Percentiles rank a stretch among this genome's conserved stretches.
phyloP scores from a whole-genome alignment of 768 basidiomycete species.

The Hygrocybe punicea region DNA sequence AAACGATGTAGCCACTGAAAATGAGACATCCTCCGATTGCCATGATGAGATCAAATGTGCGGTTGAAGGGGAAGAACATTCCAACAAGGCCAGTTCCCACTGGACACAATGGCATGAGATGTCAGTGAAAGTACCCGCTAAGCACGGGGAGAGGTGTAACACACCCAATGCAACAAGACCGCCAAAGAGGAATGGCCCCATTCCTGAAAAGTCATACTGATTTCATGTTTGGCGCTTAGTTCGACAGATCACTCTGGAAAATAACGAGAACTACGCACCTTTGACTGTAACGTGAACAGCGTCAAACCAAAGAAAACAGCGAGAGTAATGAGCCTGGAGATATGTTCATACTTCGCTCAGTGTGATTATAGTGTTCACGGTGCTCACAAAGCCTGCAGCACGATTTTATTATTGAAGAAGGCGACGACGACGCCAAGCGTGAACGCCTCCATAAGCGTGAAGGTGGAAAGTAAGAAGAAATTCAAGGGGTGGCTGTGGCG shows the following conservation, averaged over 20 bases:
- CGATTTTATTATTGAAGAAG: constrained; percentile 66
- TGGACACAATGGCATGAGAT: too few relatives aligned
- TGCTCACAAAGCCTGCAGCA: constrained; percentile 82
- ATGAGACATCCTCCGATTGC: constrained; percentile 75
- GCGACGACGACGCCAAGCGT: too few relatives aligned
- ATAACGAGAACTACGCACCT: constrained; percentile 44
- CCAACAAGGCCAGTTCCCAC: constrained; percentile 81
- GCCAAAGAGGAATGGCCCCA: constrained; percentile 88
- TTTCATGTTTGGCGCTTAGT: constrained; percentile 34
- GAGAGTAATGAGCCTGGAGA: constrained; percentile 68
- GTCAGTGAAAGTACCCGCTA: too few relatives aligned
- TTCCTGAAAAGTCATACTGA: constrained; percentile 94
- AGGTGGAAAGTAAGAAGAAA: constrained; percentile 75
- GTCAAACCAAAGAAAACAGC: constrained; percentile 94
- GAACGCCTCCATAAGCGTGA: constrained; percentile 92
- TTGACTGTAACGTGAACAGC: constrained; percentile 91
- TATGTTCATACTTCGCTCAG: constrained; percentile 5
- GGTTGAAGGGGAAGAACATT: constrained; percentile 81
- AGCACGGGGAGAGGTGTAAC: constrained; percentile 22
- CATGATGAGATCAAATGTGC: constrained; percentile 76
- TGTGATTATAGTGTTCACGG: neutral
- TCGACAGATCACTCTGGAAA: neutral
- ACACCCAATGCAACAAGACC: constrained; percentile 74
- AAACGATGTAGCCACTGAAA: constrained; percentile 88
- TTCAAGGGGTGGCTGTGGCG: constrained; percentile 89